Conservation (phyloP, 805 yeast species). For the Candida koratica region DNA sequence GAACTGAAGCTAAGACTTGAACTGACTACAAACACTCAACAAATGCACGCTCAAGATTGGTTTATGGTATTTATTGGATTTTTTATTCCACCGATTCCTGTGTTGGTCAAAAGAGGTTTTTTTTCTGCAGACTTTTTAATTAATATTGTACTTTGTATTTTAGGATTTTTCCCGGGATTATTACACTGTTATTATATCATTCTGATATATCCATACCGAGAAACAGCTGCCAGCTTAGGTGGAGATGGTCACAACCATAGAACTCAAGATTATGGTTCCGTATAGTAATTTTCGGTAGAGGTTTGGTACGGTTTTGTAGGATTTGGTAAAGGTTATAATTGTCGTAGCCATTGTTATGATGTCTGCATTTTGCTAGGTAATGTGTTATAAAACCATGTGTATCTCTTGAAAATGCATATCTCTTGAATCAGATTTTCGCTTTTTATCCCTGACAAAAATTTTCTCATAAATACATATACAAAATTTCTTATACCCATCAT, state of each 20-base stretch:
- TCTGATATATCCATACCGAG: conserved; percentile 58
- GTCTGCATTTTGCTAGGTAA: too few relatives aligned
- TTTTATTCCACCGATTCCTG: conserved; percentile 75
- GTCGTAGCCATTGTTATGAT: too few relatives aligned
- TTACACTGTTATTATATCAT: conserved; percentile 77
- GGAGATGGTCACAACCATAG: conserved; percentile 30
- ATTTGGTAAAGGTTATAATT: neutral
- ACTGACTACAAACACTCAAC: neutral
- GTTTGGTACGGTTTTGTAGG: neutral
- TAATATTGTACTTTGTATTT: conserved; percentile 63
- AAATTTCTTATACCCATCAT: neutral
- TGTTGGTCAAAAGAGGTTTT: conserved; percentile 65
- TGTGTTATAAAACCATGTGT: too few relatives aligned
- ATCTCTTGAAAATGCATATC: too few relatives aligned
- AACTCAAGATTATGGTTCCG: conserved; percentile 12
- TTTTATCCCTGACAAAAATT: too few relatives aligned
- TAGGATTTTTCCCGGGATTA: conserved; percentile 76
- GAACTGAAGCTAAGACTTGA: too few relatives aligned
- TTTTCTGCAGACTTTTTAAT: conserved; percentile 67
- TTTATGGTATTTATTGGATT: conserved; percentile 65
- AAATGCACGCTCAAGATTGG: conserved; percentile 51
- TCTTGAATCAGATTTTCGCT: too few relatives aligned
- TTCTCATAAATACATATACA: conserved; percentile 2
- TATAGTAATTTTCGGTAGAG: neutral
- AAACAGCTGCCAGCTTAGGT: conserved; percentile 24